Conservation (phyloP, 1,284 basidiomycete genomes). For the Exobasidium rhododendri region DNA sequence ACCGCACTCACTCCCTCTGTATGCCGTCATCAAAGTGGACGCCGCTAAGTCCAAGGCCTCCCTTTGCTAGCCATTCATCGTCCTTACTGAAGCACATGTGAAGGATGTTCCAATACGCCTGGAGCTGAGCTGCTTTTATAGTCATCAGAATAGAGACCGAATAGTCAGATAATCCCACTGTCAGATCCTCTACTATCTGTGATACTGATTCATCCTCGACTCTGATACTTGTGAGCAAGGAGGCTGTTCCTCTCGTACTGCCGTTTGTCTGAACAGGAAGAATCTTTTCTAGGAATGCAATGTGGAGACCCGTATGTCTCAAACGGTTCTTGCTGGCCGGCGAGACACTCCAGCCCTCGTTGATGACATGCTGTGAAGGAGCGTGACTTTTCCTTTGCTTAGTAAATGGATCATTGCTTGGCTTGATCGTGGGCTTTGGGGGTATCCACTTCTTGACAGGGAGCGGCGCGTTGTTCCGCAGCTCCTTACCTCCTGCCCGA, state of each 20-base stretch:
- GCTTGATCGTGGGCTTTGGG: not conserved
- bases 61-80: not conserved
- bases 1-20: no score
- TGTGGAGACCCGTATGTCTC: no score
- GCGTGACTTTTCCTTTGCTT: no score
- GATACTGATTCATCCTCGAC: not conserved
- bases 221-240: not conserved
- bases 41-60: not conserved
- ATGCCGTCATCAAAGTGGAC: no score
- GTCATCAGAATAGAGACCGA: not conserved
- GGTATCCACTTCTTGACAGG: not conserved
- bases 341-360: not conserved
- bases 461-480: no score
- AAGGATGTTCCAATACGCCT: not conserved
- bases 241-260: not conserved
- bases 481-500: no score
- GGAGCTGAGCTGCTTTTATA: not conserved
- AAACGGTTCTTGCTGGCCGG: not conserved
- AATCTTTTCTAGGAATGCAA: no score
- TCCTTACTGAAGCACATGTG: not conserved
- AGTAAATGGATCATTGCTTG: not conserved
- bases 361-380: no score
- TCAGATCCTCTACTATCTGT: not conserved
- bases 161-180: not conserved
- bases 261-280: no score